Base-by-base conservation (phyloP, 2,329 filamentous ascomycete species). In the Cytospora leucostoma region DNA sequence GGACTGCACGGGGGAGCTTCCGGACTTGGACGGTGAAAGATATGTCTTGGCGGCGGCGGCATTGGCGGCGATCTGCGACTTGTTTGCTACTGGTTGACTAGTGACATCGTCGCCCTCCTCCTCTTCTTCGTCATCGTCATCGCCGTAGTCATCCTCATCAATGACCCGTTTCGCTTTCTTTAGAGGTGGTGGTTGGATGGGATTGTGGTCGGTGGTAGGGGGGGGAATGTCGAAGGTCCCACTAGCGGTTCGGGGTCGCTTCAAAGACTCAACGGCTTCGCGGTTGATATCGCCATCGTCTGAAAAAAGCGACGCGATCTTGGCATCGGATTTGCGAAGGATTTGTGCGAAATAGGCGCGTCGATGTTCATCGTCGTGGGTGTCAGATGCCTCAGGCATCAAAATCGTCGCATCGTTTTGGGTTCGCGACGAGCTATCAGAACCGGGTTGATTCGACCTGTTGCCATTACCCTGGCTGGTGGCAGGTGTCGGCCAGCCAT, bases 61-160 rank as follows among this genome's bases (percentile, higher is more conserved):
- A 73, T 84, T 84, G 69, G 81, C 81, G 21, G 79, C 73, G 32
- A 33, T 61, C 27, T 61, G 51, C 13, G 59, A 61, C 21, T 61
- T 61, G 4, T 21, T 32, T n/a, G 52, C 51, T 7, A 34, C 59
- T 21, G 51, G 19, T 13, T 7, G 51, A 71, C 84, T 76, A 69
- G 82, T 78, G 71, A 84, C 78, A 66, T 82, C 78, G 17, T 85
- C 79, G 1, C 86, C 83, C 19, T 88, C 86, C 52, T 86, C 88
- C 8, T 89, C 87, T 1, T 91, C 89, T 11, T 89, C 85, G 17
- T 92, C 90, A 50, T 94, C 90, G 63, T 97, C 93, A 70, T 94
- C 91, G 68, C 90, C 91, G 72, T 94, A 93, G 76, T 94, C 89
- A 71, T 93, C 90, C 74, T 94, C 91, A 70, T 93, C 87, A 82